phyloP scores from a whole-genome alignment of 2,329 filamentous ascomycete species.

The Furcasterigmium sp. region DNA sequence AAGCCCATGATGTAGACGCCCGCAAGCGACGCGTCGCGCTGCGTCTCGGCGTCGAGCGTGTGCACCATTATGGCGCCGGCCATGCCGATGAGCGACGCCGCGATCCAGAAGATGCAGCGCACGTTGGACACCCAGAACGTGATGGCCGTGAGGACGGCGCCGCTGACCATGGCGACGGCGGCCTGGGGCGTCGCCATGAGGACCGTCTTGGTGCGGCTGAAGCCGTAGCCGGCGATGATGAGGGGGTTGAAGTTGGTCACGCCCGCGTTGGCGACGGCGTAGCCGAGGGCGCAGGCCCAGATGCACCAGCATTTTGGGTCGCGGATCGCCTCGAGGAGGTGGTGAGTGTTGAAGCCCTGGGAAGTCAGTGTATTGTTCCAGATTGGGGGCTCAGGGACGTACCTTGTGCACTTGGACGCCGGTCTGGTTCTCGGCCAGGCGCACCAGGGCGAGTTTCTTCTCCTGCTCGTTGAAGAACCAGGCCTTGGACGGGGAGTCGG shows the following conservation, averaged over 20 bases:
- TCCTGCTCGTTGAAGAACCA: constrained; percentile 16
- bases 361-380: background rate
- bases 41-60: constrained; percentile 9
- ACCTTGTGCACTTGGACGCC: constrained; percentile 7
- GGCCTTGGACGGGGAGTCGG: constrained; percentile 14
- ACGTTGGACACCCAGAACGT: constrained; percentile 20
- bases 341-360: constrained; percentile 12
- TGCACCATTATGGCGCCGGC: constrained; percentile 20
- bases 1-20: constrained; percentile 26
- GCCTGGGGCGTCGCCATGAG: constrained; percentile 25
- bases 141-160: constrained; percentile 16
- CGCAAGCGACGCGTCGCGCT: constrained; percentile 18
- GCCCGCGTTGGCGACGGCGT: constrained; percentile 64
- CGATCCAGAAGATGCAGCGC: constrained; percentile 23
- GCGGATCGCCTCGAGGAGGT: constrained; percentile 15
- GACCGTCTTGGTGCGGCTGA: constrained; percentile 18
- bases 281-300: constrained; percentile 38
- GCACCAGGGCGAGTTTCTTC: constrained; percentile 10
- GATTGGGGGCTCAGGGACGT: too few relatives aligned
- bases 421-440: constrained; percentile 10
- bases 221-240: constrained; percentile 52
- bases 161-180: constrained; percentile 22
- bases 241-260: constrained; percentile 58
- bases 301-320: constrained; percentile 13
- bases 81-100: constrained; percentile 15